Percentiles rank a stretch among this genome's conserved stretches.
Evolutionary conservation across 2,329 filamentous ascomycete species (phyloP).

Genomic region (Xylaria sp.): DNA sequence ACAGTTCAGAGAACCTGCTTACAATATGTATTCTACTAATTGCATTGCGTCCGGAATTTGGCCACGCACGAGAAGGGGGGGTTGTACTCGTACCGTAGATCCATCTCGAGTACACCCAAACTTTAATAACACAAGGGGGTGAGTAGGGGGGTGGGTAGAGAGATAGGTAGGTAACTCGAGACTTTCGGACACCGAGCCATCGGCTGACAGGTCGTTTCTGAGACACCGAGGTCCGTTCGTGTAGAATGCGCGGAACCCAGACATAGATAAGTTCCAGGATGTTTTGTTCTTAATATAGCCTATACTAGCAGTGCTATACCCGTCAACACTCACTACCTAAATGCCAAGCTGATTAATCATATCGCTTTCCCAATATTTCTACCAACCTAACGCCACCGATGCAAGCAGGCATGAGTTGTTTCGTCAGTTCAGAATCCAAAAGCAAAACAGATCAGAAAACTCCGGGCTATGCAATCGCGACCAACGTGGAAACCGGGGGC

Average conservation of each 20-base stretch:
- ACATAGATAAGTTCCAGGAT: not conserved
- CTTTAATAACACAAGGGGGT: too few relatives aligned
- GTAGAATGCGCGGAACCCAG: not conserved
- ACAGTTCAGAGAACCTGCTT: too few relatives aligned
- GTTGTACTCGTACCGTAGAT: too few relatives aligned
- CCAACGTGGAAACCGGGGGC: constrained; percentile 8
- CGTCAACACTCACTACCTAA: not conserved
- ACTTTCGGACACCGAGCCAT: constrained; percentile 6
- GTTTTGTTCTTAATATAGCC: constrained; percentile 5
- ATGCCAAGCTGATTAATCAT: not conserved
- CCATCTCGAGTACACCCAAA: not conserved
- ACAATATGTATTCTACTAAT: too few relatives aligned
- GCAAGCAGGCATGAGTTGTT: constrained; percentile 7
- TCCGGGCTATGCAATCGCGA: constrained; percentile 30
- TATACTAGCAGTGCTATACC: constrained; percentile 4
- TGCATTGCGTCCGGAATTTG: too few relatives aligned
- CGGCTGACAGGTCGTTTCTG: not conserved
- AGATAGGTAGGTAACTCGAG: not conserved
- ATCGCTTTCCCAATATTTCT: constrained; percentile 13
- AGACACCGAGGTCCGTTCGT: not conserved
- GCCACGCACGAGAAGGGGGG: too few relatives aligned
- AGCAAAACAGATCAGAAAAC: constrained; percentile 1
- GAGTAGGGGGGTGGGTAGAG: too few relatives aligned
- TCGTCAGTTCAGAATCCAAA: constrained; percentile 1
- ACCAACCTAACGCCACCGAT: constrained; percentile 25